Base-by-base conservation (phyloP, 768 basidiomycete species). In the Lyophyllum semitale region DNA sequence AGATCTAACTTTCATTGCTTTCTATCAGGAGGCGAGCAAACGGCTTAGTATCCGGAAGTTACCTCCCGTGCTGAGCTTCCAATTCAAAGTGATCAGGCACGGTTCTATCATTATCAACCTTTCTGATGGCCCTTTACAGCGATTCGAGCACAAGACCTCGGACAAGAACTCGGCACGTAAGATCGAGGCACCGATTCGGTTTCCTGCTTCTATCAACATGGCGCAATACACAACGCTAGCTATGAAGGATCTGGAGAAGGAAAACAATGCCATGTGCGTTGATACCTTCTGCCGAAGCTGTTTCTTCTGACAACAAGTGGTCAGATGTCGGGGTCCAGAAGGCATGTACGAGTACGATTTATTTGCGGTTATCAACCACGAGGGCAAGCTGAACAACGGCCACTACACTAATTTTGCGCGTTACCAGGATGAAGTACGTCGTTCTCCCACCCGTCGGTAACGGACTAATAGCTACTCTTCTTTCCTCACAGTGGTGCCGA, bases 321-420 rank as follows among this genome's bases (percentile, higher is more conserved):
- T 48, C 58, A 83, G 78, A 38, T 71, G 77, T 54, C 74, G 77
- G 3, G 84, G 84, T 6, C 84, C 90, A 0, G 79, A 85, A 25
- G 77, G 80, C 12, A 77, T 93, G 76, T 96, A 90, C 68, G 86
- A 90, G 45, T 98, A 95, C 66, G 92, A 96, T 66, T 82, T 98
- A 2, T 93, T 95, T 64, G 89, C 91, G 23, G 93, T 97, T 35
- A 89, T 98, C 55, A 94, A 91, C 61, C 95, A 98, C 68, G 93
- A 97, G 69, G 95, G 95, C 5, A 89, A 91, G 68, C 84, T 97
- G 65, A 88, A 95, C 68, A 96, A 93, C 52, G 96, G 95, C 0
- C 96, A 98, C 65, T 98, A 97, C 70, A 94, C 89, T 26, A 91
- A 89, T 67, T 95, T 82, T 68, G 88, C 90, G 15, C 82, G 92